phyloP scores from a whole-genome alignment of 768 basidiomycete species.

The Agrocybe pediades region DNA sequence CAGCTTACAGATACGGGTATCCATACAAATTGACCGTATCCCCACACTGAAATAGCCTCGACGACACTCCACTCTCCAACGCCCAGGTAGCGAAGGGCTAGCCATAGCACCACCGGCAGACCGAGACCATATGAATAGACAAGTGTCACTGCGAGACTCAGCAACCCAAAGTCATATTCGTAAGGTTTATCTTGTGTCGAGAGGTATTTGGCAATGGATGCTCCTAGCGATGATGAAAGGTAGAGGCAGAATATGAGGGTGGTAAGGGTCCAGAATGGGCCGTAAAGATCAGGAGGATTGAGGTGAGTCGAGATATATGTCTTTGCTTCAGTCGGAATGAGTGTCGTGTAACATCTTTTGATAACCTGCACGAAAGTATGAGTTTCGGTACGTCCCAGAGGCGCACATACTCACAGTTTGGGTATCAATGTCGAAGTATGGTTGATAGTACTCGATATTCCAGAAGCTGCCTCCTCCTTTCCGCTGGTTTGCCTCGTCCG shows the following conservation, averaged over 20 bases:
- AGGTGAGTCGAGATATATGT: constrained; percentile 66
- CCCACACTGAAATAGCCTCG: constrained; percentile 82
- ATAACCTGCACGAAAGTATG: constrained; percentile 49
- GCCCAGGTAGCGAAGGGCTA: constrained; percentile 80
- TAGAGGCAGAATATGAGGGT: constrained; percentile 93
- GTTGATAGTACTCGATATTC: constrained; percentile 84
- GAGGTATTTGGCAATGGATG: constrained; percentile 86
- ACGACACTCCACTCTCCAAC: constrained; percentile 89
- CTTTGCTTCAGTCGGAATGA: constrained; percentile 66
- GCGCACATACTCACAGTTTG: constrained; percentile 46
- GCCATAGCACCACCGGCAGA: constrained; percentile 83
- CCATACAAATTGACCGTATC: constrained; percentile 84
- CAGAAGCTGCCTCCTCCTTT: constrained; percentile 65
- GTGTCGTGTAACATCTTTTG: constrained; percentile 72
- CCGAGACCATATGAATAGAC: constrained; percentile 89
- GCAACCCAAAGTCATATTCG: constrained; percentile 84
- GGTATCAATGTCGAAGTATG: constrained; percentile 89
- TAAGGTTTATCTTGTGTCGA: constrained; percentile 56
- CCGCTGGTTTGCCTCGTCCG: constrained; percentile 47
- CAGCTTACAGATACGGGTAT: constrained; percentile 77
- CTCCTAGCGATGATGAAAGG: constrained; percentile 89
- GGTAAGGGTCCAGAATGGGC: constrained; percentile 97
- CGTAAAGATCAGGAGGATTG: constrained; percentile 76
- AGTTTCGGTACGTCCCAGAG: not conserved
- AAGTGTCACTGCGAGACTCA: constrained; percentile 79